Base-by-base conservation (phyloP, 2,329 filamentous ascomycete species). In the Didymella sp. region DNA sequence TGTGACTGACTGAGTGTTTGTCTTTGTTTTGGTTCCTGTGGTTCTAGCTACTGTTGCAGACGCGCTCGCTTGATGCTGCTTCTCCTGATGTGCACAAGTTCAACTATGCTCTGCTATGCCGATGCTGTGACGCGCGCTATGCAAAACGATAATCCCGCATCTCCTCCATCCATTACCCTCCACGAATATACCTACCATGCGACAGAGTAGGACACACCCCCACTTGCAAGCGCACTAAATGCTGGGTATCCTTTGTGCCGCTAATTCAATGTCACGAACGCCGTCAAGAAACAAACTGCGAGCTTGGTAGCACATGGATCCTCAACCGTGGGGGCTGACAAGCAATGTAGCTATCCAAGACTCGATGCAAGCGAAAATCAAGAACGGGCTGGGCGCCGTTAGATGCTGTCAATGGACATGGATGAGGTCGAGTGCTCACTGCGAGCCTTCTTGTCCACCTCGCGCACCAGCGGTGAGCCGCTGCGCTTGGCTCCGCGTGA, bases 401-500 rank as follows among this genome's bases (percentile, higher is more conserved):
- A 72, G 68, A 70, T 53, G 51, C 50, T 61, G 62, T 68, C 68
- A 48, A 70, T 35, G 15, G 67, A 69, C 59, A 69, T 65, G 31
- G 66, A 60, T 21, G 69, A 66, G 17, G 64, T 52, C 31, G 54
- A 51, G 19, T 57, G 54, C 48, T 57, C 54, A 52, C 54, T 57
- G 48, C 54, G 54, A 52, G 54, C 37, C 48, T 57, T 70, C 65
- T 76, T 75, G 56, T 70, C 70, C 12, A 57, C 49, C 17, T 65
- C 60, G 27, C 66, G 62, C 53, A 72, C 67, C 11, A 76, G 62
- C 33, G 64, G 59, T 19, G 70, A 67, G 25, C 72, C 73, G 33
- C 63, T 62, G 49, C 74, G 72, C 69, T 77, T 77, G 45, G 79
- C 78, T 17, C 64, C 62, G 58, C 74, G 74, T 28, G 71, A 65